Evolutionary conservation across 1,284 basidiomycete species (phyloP).

Genomic region (Trichosporon ovoides): DNA sequence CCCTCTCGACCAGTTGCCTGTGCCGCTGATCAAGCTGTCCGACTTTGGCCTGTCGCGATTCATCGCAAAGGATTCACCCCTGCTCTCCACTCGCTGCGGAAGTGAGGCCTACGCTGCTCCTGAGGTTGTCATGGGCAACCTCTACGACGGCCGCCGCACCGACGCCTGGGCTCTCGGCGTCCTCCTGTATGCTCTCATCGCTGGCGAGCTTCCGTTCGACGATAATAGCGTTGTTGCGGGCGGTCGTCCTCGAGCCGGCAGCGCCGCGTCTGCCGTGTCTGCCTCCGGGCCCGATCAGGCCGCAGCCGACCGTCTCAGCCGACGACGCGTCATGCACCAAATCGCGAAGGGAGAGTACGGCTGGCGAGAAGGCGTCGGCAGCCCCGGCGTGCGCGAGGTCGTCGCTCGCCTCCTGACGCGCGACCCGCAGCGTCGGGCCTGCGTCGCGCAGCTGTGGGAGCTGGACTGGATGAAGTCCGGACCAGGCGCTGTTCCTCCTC

Average conservation of each 20-base stretch:
- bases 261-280: conserved; percentile 10
- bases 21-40: conserved; percentile 74
- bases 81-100: conserved; percentile 80
- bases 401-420: conserved; percentile 63
- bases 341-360: conserved; percentile 71
- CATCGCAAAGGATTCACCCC: conserved; percentile 63
- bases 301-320: conserved; percentile 5
- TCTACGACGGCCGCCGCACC: conserved; percentile 79
- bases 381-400: conserved; percentile 47
- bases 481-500: conserved; percentile 27
- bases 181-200: conserved; percentile 69
- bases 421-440: conserved; percentile 60
- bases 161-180: conserved; percentile 87
- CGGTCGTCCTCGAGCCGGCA: conserved; percentile 20
- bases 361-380: conserved; percentile 54
- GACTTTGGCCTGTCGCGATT: conserved; percentile 89
- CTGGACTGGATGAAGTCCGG: conserved; percentile 58
- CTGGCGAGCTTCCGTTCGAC: conserved; percentile 54
- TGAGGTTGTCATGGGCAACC: conserved; percentile 70
- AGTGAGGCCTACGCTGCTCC: conserved; percentile 88
- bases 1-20: conserved; percentile 48
- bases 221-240: conserved; percentile 12
- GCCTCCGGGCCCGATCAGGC: conserved; percentile 8
- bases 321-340: conserved; percentile 54
- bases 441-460: conserved; percentile 61